These are phyloP conservation scores for Arbutus unedo DNA, from an alignment of 148 eudicot genomes.

Conservation along the genomic window DNA sequence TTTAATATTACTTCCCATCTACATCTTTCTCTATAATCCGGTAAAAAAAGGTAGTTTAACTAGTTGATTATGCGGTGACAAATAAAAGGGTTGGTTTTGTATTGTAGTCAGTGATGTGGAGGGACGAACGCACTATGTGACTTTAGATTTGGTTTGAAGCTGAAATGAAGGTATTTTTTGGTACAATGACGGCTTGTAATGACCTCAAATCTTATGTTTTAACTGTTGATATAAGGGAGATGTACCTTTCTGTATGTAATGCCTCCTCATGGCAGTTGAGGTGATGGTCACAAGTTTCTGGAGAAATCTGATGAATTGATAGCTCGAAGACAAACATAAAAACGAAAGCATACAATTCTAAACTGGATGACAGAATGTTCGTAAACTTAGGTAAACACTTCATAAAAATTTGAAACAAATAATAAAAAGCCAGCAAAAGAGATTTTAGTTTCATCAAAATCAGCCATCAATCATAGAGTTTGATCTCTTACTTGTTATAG, in stretches of 20 bases:
- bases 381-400: background rate
- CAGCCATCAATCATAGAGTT: background rate
- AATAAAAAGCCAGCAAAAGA: background rate
- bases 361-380: background rate
- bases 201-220: background rate
- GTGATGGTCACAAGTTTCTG: background rate
- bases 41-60: background rate
- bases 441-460: background rate
- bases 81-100: background rate
- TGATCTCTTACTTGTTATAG: background rate
- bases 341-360: background rate
- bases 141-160: background rate
- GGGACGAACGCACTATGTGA: background rate
- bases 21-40: no score
- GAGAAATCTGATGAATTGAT: background rate
- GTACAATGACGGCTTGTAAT: constrained; percentile 1
- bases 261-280: background rate
- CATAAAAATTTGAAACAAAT: background rate
- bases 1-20: background rate
- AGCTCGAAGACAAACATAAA: background rate
- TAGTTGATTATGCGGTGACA: background rate
- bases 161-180: background rate
- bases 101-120: background rate
- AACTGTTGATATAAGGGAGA: background rate
- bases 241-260: background rate